These are phyloP conservation scores for Capronia epimyces DNA, from an alignment of 2,329 filamentous ascomycete species.

Conservation along the genomic window DNA sequence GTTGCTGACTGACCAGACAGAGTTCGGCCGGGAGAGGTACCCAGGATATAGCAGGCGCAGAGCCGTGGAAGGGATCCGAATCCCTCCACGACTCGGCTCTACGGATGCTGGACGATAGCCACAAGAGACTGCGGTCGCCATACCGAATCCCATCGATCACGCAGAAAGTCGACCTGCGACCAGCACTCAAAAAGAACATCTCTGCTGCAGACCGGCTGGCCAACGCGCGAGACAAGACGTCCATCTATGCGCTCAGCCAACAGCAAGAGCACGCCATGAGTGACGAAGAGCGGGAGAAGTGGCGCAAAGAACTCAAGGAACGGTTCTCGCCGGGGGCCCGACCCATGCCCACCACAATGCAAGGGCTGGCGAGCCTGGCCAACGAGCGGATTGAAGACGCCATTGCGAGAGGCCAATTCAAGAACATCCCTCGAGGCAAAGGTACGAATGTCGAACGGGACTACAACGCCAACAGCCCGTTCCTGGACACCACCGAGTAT, in stretches of 20 bases:
- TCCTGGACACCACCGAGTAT: constrained; percentile 93
- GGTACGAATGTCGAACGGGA: constrained; percentile 67
- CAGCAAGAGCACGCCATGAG: constrained; percentile 56
- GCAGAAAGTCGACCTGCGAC: constrained; percentile 42
- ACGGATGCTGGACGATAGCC: constrained; percentile 67
- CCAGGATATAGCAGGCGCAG: constrained; percentile 60
- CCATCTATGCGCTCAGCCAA: constrained; percentile 50
- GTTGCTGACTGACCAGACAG: constrained; percentile 27
- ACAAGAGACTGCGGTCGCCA: constrained; percentile 50
- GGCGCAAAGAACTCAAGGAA: constrained; percentile 69
- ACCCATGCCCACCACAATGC: constrained; percentile 67
- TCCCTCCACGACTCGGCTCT: constrained; percentile 67
- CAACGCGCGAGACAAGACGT: constrained; percentile 54
- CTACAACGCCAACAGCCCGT: constrained; percentile 74
- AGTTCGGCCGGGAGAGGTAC: constrained; percentile 63
- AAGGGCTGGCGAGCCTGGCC: constrained; percentile 74
- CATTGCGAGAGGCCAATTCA: constrained; percentile 84
- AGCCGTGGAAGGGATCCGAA: constrained; percentile 76
- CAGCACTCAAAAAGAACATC: constrained; percentile 40
- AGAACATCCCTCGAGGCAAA: constrained; percentile 73
- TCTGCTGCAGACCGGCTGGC: constrained; percentile 50
- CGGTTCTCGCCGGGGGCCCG: constrained; percentile 70
- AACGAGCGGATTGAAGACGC: constrained; percentile 93
- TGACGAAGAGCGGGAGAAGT: constrained; percentile 65
- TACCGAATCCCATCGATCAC: constrained; percentile 35